Evolutionary conservation across 768 basidiomycete genomes (phyloP).

Genomic region (Nevesoporus exiguus): DNA sequence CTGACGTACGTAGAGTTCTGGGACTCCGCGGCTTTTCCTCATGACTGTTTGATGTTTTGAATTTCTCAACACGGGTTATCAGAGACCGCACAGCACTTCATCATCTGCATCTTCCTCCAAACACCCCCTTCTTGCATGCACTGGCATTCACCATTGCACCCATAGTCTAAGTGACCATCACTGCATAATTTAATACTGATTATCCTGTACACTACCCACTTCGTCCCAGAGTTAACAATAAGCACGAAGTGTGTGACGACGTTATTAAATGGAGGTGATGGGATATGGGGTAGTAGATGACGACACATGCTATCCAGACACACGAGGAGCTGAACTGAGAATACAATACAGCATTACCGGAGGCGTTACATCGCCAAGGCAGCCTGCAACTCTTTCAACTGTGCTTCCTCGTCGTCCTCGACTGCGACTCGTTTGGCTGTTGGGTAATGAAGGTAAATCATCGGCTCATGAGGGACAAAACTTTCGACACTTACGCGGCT

Average conservation of each 20-base stretch:
- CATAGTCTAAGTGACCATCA: constrained; percentile 29
- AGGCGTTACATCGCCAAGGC: constrained; percentile 70
- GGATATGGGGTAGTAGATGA: constrained; percentile 36
- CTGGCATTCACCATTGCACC: constrained; percentile 22
- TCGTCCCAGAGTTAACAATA: constrained; percentile 21
- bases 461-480: neutral
- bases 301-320: constrained; percentile 19
- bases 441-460: constrained; percentile 3
- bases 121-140: constrained; percentile 28
- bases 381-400: constrained; percentile 87
- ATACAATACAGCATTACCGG: constrained; percentile 8
- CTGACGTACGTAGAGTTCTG: constrained; percentile 89
- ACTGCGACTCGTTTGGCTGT: constrained; percentile 41
- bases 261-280: constrained; percentile 29
- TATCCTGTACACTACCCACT: constrained; percentile 35
- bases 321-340: neutral
- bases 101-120: constrained; percentile 21
- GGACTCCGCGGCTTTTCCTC: constrained; percentile 62
- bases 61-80: constrained; percentile 5
- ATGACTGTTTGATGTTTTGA: constrained; percentile 14
- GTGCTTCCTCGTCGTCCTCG: constrained; percentile 90
- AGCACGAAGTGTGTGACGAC: constrained; percentile 18
- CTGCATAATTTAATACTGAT: constrained; percentile 39
- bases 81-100: constrained; percentile 22
- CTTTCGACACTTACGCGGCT: constrained; percentile 44